Base-by-base conservation (phyloP, 2,329 filamentous ascomycete species). In the Cladophialophora psammophila region DNA sequence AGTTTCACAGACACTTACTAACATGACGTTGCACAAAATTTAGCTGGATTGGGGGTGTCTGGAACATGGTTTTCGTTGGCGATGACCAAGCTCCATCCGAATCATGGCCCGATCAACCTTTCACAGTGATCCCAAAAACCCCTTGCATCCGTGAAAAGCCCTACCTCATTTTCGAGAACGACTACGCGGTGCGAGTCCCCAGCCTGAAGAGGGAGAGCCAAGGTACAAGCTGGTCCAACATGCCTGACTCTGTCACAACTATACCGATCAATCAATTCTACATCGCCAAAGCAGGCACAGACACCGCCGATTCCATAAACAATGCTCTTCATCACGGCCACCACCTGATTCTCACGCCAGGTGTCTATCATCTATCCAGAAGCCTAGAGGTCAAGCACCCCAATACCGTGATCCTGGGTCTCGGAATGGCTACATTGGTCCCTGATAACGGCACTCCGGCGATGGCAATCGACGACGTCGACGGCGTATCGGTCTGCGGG, bases 221-320 rank as follows among this genome's bases (percentile, higher is more conserved):
- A 20, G 45, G 45, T 20, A 20, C 45, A 50, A 50, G 45, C 45
- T 50, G 45, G 45, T 26, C 45, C 20, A 50, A 20, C 1, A 5
- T 12, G 1, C 45, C 8, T 9, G 45, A 50, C 45, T 50, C 45
- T 12, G 45, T n/a, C 45, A 50, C 45, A 26, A 50, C 45, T 7
- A 18, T 50, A 50, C 45, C 45, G 10, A 50, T 50, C 45, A 50
- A 20, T 26, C 45, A 50, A 26, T 50, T 50, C 45, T 50, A 50
- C 20, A 50, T 50, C 20, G 45, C 45, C 18, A 26, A 50, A 50
- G 18, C 45, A 26, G 20, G 18, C 2, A 26, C 45, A 26, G 45
- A 50, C 20, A 50, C 45, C 10, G 45, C 45, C n/a, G 45, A 50
- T 26, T 50, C 45, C 8, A 50, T 50, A 8, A 50, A 50, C 18